Evolutionary conservation across 139 green algal genomes (phyloP).

Genomic region (Mesotaenium endlicherianum): DNA sequence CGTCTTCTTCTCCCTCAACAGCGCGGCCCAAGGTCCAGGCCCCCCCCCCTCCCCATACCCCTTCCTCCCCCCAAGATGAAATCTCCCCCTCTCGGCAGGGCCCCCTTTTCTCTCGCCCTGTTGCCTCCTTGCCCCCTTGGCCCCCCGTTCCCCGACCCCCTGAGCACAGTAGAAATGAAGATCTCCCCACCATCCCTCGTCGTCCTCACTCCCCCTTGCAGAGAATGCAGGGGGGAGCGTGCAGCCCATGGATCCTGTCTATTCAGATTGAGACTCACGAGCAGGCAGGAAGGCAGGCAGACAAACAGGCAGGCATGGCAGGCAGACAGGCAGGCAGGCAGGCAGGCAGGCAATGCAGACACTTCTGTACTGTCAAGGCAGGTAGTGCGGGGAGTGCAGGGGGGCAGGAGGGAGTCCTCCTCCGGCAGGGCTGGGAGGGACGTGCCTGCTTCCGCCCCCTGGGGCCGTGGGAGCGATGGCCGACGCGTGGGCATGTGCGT

Average conservation of each 20-base stretch:
- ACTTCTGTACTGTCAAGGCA: neutral
- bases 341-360: neutral
- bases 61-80: no score
- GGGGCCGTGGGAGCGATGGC: neutral
- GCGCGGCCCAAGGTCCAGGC: constrained; percentile 16
- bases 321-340: neutral
- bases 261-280: no score
- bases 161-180: neutral
- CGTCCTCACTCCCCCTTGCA: neutral
- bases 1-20: constrained; percentile 44
- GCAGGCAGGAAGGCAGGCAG: no score
- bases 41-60: neutral
- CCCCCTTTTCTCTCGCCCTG: neutral
- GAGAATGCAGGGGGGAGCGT: no score
- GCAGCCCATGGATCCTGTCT: no score
- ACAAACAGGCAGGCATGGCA: no score
- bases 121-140: neutral
- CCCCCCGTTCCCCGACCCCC: neutral
- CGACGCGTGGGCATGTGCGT: no score
- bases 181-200: neutral
- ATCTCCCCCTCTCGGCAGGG: neutral
- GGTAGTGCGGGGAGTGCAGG: neutral
- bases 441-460: no score
- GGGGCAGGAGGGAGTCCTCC: neutral
- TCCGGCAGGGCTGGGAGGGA: neutral